Conservation (phyloP, 331 rosid species). For the Quercus lobata region DNA sequence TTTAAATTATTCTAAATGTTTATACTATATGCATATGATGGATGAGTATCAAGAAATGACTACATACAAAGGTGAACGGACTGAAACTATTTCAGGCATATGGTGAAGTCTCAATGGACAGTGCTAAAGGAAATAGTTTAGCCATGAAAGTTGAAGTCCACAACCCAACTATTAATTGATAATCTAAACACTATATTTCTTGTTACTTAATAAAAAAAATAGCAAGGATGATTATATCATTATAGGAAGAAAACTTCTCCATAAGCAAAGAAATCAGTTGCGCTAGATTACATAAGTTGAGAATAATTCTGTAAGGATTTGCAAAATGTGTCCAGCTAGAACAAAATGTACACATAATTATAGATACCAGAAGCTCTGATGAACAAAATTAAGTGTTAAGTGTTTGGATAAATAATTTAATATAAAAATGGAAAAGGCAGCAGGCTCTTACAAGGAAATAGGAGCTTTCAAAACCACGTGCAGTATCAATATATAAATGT, state of each 20-base stretch:
- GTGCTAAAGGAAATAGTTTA: neutral
- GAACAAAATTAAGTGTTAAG: neutral
- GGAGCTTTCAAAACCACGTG: conserved; percentile 69
- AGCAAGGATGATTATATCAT: neutral
- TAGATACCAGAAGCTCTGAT: neutral
- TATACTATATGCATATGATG: neutral
- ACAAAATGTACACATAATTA: neutral
- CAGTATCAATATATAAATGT: conserved; percentile 84
- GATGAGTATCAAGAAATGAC: neutral
- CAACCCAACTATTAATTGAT: neutral
- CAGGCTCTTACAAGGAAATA: conserved; percentile 41
- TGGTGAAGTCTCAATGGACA: neutral
- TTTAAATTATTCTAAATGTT: neutral
- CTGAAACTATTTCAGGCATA: neutral
- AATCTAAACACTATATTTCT: neutral
- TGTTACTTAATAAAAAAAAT: neutral
- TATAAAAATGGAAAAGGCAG: conserved; percentile 14
- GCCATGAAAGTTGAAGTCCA: neutral
- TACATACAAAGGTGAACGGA: neutral
- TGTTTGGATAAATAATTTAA: neutral
- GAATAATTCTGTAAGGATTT: neutral
- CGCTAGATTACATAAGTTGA: neutral
- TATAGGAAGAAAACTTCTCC: neutral
- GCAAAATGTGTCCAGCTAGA: neutral
- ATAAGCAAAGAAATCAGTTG: neutral